These are phyloP conservation scores for Keithomyces neogunnii DNA, from an alignment of 2,329 filamentous ascomycete genomes.

Conservation along the genomic window DNA sequence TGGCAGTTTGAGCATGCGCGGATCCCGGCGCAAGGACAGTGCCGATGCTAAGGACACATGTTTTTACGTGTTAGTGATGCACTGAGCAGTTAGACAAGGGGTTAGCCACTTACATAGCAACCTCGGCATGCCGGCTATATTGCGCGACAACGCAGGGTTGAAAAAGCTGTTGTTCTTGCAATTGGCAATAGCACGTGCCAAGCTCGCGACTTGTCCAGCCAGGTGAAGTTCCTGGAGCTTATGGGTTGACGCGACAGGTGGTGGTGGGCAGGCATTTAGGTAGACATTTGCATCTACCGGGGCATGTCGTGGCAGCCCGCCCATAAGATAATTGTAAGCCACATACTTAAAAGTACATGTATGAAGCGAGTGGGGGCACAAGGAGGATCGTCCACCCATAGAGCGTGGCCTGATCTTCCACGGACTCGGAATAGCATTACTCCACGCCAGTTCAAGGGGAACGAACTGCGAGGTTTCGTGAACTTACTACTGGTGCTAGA, in stretches of 20 bases:
- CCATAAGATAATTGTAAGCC: too few relatives aligned
- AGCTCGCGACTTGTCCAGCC: too few relatives aligned
- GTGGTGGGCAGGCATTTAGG: background rate
- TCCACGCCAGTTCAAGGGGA: background rate
- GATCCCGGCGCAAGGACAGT: conserved; percentile 67
- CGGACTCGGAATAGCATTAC: background rate
- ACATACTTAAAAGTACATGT: background rate
- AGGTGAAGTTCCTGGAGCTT: too few relatives aligned
- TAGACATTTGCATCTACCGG: background rate
- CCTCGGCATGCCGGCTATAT: conserved; percentile 36
- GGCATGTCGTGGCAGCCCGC: background rate
- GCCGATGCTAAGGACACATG: conserved; percentile 39
- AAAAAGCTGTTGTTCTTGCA: background rate
- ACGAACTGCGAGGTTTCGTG: too few relatives aligned
- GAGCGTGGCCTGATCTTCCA: background rate
- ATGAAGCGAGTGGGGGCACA: background rate
- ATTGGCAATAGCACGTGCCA: background rate
- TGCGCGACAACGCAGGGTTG: background rate
- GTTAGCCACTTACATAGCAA: conserved; percentile 37
- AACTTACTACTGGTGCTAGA: too few relatives aligned
- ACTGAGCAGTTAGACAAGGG: background rate
- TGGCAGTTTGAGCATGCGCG: conserved; percentile 72
- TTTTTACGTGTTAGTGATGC: background rate
- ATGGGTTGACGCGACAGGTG: background rate
- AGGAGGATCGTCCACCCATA: too few relatives aligned